Base-by-base conservation (phyloP, 1,284 basidiomycete species). In the Sanguinoderma infundibulare region DNA sequence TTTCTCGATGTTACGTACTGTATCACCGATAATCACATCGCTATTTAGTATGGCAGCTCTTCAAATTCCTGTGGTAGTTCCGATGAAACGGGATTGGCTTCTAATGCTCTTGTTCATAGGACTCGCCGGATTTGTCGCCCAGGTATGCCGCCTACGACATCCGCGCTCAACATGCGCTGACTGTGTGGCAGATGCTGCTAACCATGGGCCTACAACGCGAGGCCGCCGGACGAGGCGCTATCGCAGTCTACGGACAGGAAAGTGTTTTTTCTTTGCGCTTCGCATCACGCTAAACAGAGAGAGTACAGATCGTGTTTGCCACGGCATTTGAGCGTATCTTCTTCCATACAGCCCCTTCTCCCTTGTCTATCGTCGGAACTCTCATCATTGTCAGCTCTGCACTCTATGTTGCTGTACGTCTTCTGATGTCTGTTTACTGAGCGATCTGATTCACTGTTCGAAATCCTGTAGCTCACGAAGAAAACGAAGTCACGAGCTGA, bases 151-250 rank as follows among this genome's bases (percentile, higher is more conserved):
- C 5, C n/a, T 17, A 4, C 10, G 3, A 14, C 20, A 12, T 17
- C 38, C 42, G 9, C 34, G 2, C 4, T 24, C 47, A 2, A 39
- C n/a, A 35, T 49, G 8, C 2, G 8, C 4, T 38, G 12, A 35
- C 40, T 2, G 2, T 10, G 17, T 4, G 9, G 15, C 32, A 87
- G 82, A 69, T 82, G 3, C 76, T 89, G 4, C 70, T 89, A 35
- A 87, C 86, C 0, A 80, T 87, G 78, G 88, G 88, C 0, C 75
- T 90, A 15, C 87, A 88, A 69, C 80, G 84, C 14, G 89, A 90
- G 70, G 83, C 85, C 0, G 87, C 85, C 0, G 82, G 86, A 4
- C 76, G 89, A 32, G 87, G 83, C 0, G 78, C 83, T 0, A 80
- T 90, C 73, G 87, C 83, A 0, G 70, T 90, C 0, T 90, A 90